These are phyloP conservation scores for Tieghemostelium lacteum DNA, from an alignment of 78 protist genomes.

Conservation along the genomic window DNA sequence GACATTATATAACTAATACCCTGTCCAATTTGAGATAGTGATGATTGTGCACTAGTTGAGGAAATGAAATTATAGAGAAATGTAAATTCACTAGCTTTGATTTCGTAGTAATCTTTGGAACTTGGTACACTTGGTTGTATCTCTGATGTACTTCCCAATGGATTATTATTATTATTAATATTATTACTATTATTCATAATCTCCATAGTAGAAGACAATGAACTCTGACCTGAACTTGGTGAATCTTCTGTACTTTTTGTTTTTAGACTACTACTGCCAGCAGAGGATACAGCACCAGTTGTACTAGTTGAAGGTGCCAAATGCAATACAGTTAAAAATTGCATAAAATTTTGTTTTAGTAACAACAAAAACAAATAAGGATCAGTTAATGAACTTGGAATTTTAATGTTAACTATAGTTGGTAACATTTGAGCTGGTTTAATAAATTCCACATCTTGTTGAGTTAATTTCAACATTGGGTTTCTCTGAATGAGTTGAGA, in stretches of 20 bases:
- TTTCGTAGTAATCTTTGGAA: conserved; percentile 21
- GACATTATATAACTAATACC: conserved; percentile 36
- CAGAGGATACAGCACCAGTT: not conserved
- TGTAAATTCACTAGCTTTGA: conserved; percentile 45
- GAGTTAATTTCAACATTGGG: conserved; percentile 71
- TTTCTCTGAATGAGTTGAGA: conserved; percentile 46
- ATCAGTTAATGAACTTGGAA: conserved; percentile 20
- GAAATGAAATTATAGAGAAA: conserved; percentile 54
- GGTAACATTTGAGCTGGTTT: conserved; percentile 50
- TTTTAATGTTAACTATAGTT: not conserved
- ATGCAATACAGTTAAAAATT: conserved; percentile 46
- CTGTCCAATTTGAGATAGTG: conserved; percentile 47
- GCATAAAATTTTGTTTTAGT: conserved; percentile 55
- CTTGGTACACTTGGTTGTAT: not conserved
- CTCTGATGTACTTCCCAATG: conserved; percentile 20
- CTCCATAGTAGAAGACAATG: conserved; percentile 13
- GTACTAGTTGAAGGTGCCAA: not conserved
- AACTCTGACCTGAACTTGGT: not conserved
- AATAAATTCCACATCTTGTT: conserved; percentile 71
- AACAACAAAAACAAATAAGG: conserved; percentile 50
- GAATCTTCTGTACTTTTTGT: not conserved
- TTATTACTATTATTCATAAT: not conserved
- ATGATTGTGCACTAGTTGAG: conserved; percentile 40
- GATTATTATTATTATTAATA: not conserved
- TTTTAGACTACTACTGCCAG: not conserved